These are phyloP conservation scores for Phytophthora pistaciae DNA, from an alignment of 352 stramenopile species.

Conservation along the genomic window DNA sequence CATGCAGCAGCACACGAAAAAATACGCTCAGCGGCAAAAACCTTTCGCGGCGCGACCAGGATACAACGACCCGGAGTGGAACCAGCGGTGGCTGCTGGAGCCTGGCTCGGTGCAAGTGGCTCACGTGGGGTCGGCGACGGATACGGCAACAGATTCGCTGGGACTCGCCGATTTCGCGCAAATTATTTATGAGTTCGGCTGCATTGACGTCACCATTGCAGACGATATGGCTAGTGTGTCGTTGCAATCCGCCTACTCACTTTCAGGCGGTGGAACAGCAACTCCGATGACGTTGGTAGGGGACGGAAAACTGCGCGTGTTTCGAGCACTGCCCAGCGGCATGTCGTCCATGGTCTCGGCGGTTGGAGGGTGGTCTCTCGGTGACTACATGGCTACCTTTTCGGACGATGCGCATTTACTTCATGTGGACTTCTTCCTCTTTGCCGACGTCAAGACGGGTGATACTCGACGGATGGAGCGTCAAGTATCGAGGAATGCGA, in stretches of 20 bases:
- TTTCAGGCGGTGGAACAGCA: background rate
- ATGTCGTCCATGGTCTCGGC: slow-evolving; percentile 3
- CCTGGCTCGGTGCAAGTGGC: slow-evolving; percentile 13
- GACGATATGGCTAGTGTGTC: slow-evolving; percentile 15
- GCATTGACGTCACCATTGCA: slow-evolving; percentile 16
- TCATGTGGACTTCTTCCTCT: slow-evolving; percentile 6
- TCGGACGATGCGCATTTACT: background rate
- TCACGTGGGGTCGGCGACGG: background rate
- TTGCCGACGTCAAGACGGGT: background rate
- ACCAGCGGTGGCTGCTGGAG: slow-evolving; percentile 19
- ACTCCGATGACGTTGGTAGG: slow-evolving; percentile 17
- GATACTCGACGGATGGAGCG: background rate
- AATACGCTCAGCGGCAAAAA: background rate
- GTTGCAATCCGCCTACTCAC: slow-evolving; percentile 9
- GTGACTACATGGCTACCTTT: slow-evolving; percentile 1
- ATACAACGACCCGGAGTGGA: slow-evolving; percentile 12
- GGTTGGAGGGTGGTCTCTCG: slow-evolving; percentile 1
- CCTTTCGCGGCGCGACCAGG: background rate
- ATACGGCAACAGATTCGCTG: background rate
- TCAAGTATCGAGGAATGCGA: background rate
- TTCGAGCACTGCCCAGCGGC: slow-evolving; percentile 9
- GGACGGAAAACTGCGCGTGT: slow-evolving; percentile 1
- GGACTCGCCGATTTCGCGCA: slow-evolving; percentile 3
- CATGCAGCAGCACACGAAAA: background rate
- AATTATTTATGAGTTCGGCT: slow-evolving; percentile 13